A percentile compares a stretch with the other conserved stretches of the same genome.
Conservation (phyloP, 768 basidiomycete species). For the Naganishia friedmannii region DNA sequence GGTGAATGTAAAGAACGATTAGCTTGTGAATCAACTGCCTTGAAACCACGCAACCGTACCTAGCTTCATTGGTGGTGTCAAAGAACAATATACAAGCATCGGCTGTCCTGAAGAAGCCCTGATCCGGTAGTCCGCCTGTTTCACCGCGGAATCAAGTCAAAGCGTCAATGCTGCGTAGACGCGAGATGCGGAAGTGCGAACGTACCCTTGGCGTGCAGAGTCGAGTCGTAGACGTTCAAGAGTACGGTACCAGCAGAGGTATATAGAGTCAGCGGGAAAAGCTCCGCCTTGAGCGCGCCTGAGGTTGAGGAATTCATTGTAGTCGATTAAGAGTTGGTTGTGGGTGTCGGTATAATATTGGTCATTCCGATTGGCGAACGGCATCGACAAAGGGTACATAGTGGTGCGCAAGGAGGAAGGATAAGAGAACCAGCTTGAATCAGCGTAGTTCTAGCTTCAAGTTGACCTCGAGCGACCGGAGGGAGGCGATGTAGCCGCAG, state of each 20-base stretch:
- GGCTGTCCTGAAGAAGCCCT: slow-evolving; percentile 34
- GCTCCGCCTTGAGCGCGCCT: slow-evolving; percentile 36
- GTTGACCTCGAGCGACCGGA: background rate
- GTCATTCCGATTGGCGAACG: background rate
- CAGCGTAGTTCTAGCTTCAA: background rate
- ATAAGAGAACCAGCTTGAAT: background rate
- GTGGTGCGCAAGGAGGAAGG: background rate
- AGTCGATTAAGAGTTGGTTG: background rate
- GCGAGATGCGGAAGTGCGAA: background rate
- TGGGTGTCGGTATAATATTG: no score
- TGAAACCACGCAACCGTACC: slow-evolving; percentile 6
- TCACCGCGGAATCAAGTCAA: background rate
- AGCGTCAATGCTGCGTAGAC: background rate
- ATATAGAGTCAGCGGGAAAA: slow-evolving; percentile 31
- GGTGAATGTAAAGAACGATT: background rate
- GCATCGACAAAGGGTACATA: background rate
- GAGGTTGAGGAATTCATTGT: background rate
- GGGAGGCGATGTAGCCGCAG: background rate
- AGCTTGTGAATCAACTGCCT: background rate
- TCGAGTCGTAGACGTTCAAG: slow-evolving; percentile 36
- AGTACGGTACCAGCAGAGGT: slow-evolving; percentile 34
- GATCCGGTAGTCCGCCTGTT: slow-evolving; percentile 34
- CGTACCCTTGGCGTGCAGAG: slow-evolving; percentile 35
- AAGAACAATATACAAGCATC: slow-evolving; percentile 36
- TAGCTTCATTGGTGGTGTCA: slow-evolving; percentile 34